These are phyloP conservation scores for Spergularia bocconei DNA, from an alignment of 148 eudicot species.

Conservation along the genomic window DNA sequence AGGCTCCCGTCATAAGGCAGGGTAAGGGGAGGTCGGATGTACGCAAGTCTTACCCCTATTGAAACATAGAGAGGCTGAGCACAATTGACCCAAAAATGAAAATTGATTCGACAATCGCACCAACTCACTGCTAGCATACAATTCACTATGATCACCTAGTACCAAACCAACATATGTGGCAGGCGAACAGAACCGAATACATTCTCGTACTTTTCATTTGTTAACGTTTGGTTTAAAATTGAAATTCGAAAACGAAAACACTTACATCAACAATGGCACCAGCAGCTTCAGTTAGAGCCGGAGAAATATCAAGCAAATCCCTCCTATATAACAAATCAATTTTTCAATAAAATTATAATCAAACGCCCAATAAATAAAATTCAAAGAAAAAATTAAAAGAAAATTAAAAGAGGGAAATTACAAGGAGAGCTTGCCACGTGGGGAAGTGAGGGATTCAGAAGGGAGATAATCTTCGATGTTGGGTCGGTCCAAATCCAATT, in stretches of 20 bases:
- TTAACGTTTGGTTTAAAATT: no score
- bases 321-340: conserved; percentile 37
- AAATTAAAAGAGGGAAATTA: conserved; percentile 27
- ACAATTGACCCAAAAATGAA: no score
- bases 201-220: no score
- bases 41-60: no score
- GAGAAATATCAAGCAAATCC: conserved; percentile 91
- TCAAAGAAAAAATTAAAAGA: not conserved
- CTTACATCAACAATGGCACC: conserved; percentile 96
- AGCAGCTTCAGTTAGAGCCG: conserved; percentile 85
- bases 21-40: no score
- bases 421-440: conserved; percentile 73
- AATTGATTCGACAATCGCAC: no score
- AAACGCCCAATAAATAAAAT: not conserved
- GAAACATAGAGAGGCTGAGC: no score
- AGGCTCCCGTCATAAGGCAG: no score
- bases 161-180: no score
- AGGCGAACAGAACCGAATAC: no score
- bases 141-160: no score
- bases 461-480: conserved; percentile 91
- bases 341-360: not conserved
- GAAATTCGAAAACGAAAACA: not conserved
- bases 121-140: no score
- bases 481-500: conserved; percentile 85
- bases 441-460: conserved; percentile 57